Conservation (phyloP, 192 early-diverging fungal species). For the Entophlyctis luteolus region DNA sequence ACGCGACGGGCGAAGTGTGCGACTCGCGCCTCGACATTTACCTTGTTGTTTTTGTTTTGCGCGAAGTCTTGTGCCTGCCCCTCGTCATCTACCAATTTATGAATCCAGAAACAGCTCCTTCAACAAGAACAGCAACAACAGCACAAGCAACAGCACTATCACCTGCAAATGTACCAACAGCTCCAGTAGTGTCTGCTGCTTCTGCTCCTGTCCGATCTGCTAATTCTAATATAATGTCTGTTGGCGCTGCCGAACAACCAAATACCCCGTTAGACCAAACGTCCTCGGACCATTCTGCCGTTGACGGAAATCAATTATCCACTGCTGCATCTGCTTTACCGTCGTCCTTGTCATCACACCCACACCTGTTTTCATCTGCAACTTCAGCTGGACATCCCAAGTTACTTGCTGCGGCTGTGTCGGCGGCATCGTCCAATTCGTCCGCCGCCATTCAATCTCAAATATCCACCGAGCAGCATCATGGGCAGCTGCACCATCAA, state of each 20-base stretch:
- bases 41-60: conserved; percentile 56
- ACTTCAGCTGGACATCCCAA: too few species aligned
- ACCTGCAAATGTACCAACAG: neutral
- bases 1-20: conserved; percentile 43
- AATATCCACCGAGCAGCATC: too few species aligned
- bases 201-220: neutral
- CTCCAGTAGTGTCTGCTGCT: neutral
- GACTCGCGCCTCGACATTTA: conserved; percentile 56
- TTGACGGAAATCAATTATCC: too few species aligned
- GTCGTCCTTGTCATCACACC: too few species aligned
- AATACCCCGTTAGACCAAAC: neutral
- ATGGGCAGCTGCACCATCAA: neutral
- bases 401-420: too few species aligned
- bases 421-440: too few species aligned
- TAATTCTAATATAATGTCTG: too few species aligned
- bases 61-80: conserved; percentile 57
- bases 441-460: too few species aligned
- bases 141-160: neutral
- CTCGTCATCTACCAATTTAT: conserved; percentile 60
- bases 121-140: neutral
- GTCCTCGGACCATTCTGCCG: too few species aligned
- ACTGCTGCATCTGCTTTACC: too few species aligned
- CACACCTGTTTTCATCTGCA: too few species aligned
- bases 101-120: conserved; percentile 31
- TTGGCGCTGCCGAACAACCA: neutral